phyloP scores from a whole-genome alignment of 129 eudicot genomes.

The Logfia minima region DNA sequence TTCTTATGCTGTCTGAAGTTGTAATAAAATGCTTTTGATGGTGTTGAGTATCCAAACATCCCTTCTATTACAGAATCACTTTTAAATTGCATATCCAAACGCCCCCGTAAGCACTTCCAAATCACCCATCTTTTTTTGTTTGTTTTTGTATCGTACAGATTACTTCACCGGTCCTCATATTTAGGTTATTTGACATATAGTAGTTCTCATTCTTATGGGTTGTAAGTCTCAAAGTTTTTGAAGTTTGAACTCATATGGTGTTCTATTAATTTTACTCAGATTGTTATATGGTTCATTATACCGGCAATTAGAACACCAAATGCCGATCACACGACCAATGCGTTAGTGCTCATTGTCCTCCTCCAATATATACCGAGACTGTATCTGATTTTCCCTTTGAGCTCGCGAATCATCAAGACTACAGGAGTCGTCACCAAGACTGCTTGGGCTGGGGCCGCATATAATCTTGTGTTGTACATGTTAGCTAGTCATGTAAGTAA shows the following conservation, averaged over 20 bases:
- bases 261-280: slow-evolving; percentile 44
- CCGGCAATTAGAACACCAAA: slow-evolving; percentile 72
- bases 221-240: background rate
- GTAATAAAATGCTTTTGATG: background rate
- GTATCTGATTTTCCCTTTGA: slow-evolving; percentile 73
- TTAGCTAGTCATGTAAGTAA: slow-evolving; percentile 86
- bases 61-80: no score
- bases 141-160: no score
- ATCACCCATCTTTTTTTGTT: no score
- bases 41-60: background rate
- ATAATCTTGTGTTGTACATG: slow-evolving; percentile 84
- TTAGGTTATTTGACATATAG: background rate
- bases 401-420: slow-evolving; percentile 76
- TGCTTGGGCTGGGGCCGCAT: slow-evolving; percentile 98
- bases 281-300: slow-evolving; percentile 84
- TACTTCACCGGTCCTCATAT: no score
- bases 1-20: background rate
- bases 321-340: slow-evolving; percentile 75
- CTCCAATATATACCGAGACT: slow-evolving; percentile 80
- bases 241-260: slow-evolving; percentile 8
- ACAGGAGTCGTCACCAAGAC: slow-evolving; percentile 89
- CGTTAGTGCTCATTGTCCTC: slow-evolving; percentile 66
- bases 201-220: slow-evolving; percentile 10
- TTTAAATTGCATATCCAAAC: no score
- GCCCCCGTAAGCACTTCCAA: no score